Percentiles rank a stretch among this genome's conserved stretches.
Evolutionary conservation across 2,329 filamentous ascomycete genomes (phyloP).

Genomic region (Aspergillus oerlinghausenensis): DNA sequence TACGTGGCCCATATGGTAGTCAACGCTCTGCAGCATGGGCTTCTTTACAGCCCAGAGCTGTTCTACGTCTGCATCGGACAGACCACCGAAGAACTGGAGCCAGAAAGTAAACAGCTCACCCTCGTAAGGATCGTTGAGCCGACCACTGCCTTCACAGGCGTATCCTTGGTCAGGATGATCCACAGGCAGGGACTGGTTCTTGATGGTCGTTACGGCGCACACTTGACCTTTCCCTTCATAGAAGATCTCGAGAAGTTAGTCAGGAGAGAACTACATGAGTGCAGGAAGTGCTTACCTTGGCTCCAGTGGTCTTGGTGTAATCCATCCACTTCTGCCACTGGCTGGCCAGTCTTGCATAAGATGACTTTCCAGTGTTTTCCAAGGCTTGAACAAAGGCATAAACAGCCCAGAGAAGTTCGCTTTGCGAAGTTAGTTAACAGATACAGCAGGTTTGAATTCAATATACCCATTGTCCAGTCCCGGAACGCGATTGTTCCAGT

Average conservation of each 20-base stretch:
- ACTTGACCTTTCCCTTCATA: slow-evolving; percentile 37
- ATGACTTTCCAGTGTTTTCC: slow-evolving; percentile 21
- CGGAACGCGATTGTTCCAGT: neutral
- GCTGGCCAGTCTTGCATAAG: slow-evolving; percentile 27
- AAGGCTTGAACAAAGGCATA: neutral
- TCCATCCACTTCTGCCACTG: slow-evolving; percentile 41
- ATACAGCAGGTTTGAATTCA: neutral
- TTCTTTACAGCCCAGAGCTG: slow-evolving; percentile 37
- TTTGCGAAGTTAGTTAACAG: neutral
- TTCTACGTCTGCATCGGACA: slow-evolving; percentile 31
- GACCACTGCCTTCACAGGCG: slow-evolving; percentile 31
- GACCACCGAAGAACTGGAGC: slow-evolving; percentile 35
- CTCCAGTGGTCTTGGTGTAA: slow-evolving; percentile 35
- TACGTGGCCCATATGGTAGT: neutral
- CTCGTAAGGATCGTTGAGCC: slow-evolving; percentile 42
- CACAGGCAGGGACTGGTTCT: slow-evolving; percentile 31
- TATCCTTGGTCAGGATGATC: slow-evolving; percentile 27
- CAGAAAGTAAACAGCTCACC: slow-evolving; percentile 43
- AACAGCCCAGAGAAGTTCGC: neutral
- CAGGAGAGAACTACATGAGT: neutral
- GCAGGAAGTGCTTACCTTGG: slow-evolving; percentile 16
- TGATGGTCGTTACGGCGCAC: slow-evolving; percentile 37
- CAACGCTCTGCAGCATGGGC: neutral
- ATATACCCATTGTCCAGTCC: neutral
- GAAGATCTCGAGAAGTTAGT: slow-evolving; percentile 25